Conservation (phyloP, 2,329 filamentous ascomycete genomes). For the Lasiodiplodia citricola region DNA sequence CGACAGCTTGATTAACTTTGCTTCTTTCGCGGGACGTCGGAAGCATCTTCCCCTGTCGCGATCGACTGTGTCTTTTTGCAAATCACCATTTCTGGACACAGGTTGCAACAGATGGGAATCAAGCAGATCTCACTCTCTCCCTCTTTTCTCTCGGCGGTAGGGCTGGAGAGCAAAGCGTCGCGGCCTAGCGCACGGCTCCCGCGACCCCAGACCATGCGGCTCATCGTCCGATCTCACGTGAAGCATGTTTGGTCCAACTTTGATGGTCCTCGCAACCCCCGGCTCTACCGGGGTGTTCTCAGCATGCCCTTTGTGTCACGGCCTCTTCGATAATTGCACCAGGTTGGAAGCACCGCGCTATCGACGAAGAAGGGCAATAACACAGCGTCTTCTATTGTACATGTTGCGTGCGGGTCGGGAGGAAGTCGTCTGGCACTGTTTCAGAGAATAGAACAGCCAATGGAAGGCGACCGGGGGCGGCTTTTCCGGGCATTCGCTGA, state of each 20-base stretch:
- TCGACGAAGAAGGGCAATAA: neutral
- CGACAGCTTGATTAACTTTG: slow-evolving; percentile 10
- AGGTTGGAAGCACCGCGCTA: neutral
- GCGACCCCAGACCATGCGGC: slow-evolving; percentile 24
- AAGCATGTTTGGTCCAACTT: slow-evolving; percentile 1
- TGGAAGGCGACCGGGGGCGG: neutral
- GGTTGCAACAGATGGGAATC: neutral
- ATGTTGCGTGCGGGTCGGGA: neutral
- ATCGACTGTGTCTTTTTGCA: neutral
- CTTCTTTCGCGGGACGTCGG: slow-evolving; percentile 20
- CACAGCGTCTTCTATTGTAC: neutral
- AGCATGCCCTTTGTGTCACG: neutral
- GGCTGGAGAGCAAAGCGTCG: neutral
- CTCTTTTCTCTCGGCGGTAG: neutral
- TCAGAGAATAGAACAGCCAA: neutral
- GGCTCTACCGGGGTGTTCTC: neutral
- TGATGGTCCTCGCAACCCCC: neutral
- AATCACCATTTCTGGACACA: neutral
- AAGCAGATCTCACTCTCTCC: neutral
- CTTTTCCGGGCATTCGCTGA: neutral
- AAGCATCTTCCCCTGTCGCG: slow-evolving; percentile 7
- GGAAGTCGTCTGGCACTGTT: neutral
- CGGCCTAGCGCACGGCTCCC: slow-evolving; percentile 7
- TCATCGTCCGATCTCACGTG: slow-evolving; percentile 1
- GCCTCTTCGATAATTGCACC: neutral